Base-by-base conservation (phyloP, 129 eudicot genomes). In the Escallonia herrerae region DNA sequence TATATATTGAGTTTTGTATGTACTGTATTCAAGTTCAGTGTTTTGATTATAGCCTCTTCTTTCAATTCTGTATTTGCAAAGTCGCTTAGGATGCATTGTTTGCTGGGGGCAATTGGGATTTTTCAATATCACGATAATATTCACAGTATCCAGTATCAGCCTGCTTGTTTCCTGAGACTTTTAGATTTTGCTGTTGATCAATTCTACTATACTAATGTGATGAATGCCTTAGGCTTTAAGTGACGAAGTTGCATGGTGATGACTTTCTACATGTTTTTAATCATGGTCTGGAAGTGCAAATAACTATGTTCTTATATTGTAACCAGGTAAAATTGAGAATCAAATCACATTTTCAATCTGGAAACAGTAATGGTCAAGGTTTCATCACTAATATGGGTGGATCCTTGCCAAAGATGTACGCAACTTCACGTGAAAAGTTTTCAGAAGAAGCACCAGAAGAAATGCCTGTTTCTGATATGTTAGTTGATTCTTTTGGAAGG, bases 401-500 rank as follows among this genome's bases (percentile, higher is more conserved):
- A 56, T 75, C 79, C 57, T 14, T 54, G 63, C 51, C 83, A 56
- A 81, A 74, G 46, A 73, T 60, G 78, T 86, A 76, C 53, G 67
- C 87, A 52, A 83, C 93, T 59, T 58, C 85, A 54, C 81, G 87
- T 7, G 84, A 84, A 64, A 81, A 71, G 40, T 47, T 81, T 60
- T 66, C 73, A 45, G 93, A 73, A 40, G 96, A 88, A 71, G 40
- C 78, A 55, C 50, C 76, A 15, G 79, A 77, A 70, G 84, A 63
- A 8, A 75, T 65, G 45, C 72, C 69, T 8, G 64, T 69, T 69
- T 83, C 96, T 61, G 82, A 89, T 61, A 93, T 89, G 95, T 71
- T 93, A 63, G 71, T 86, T 43, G 99, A 93, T 70, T 93, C 99
- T 2, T 93, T 93, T 65, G 96, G 96, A 82, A 86, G 99, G 80